Conservation (phyloP, 148 eudicot species). For the Arctostaphylos glauca region DNA sequence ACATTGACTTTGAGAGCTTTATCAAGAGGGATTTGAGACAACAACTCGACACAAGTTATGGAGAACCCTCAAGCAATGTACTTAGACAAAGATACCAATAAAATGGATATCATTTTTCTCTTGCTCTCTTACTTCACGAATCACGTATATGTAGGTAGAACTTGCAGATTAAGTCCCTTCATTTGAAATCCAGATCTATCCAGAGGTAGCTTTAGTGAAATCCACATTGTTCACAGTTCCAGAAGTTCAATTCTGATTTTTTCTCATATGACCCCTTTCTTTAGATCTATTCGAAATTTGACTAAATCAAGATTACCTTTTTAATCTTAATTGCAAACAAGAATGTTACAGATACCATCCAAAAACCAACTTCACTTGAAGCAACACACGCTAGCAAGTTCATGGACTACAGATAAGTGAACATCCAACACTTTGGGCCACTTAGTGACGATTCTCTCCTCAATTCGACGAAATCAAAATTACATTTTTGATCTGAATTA, state of each 20-base stretch:
- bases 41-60: no score
- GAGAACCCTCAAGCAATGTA: no score
- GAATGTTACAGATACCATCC: background rate
- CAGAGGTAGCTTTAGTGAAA: no score
- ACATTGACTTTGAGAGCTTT: no score
- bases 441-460: conserved; percentile 65
- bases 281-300: background rate
- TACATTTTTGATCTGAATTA: background rate
- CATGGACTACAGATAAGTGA: background rate
- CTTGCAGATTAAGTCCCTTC: no score
- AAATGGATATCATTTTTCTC: no score
- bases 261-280: background rate
- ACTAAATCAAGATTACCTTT: background rate
- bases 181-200: no score
- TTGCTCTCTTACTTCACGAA: no score
- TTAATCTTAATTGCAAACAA: background rate
- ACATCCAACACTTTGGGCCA: conserved; percentile 72
- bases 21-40: no score
- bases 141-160: no score
- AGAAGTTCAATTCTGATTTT: background rate
- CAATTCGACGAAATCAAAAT: background rate
- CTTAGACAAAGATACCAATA: no score
- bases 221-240: background rate
- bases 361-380: background rate
- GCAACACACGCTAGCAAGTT: no score